Percentiles rank a stretch among this genome's conserved stretches.
These are phyloP conservation scores for Candida glucosophila DNA, from an alignment of 1,139 yeast genomes.

Conservation along the genomic window DNA sequence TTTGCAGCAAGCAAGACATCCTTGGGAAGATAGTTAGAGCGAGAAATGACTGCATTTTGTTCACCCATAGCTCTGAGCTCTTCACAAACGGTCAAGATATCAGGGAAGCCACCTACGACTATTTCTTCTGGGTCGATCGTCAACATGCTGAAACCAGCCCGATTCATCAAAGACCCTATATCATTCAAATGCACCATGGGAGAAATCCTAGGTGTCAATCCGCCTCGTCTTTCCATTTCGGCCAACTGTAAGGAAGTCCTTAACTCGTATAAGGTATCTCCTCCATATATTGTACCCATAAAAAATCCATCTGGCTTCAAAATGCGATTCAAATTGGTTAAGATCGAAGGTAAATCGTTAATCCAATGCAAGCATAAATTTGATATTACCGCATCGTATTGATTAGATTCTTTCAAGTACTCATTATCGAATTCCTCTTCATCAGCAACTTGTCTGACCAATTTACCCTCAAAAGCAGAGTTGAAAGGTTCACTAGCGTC, in stretches of 20 bases:
- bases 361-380: constrained; percentile 80
- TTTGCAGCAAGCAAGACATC: constrained; percentile 70
- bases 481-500: constrained; percentile 32
- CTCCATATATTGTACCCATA: constrained; percentile 78
- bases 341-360: constrained; percentile 64
- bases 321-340: constrained; percentile 49
- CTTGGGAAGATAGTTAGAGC: constrained; percentile 48
- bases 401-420: constrained; percentile 26
- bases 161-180: constrained; percentile 61
- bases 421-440: constrained; percentile 52
- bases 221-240: constrained; percentile 71
- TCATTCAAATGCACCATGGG: constrained; percentile 78
- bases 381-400: constrained; percentile 67
- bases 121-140: constrained; percentile 84
- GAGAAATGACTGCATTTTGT: constrained; percentile 57
- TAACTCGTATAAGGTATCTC: constrained; percentile 74
- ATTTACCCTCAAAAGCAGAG: constrained; percentile 29
- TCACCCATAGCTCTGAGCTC: constrained; percentile 84
- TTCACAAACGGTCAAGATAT: constrained; percentile 53
- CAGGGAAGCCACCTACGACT: constrained; percentile 72
- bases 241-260: constrained; percentile 77
- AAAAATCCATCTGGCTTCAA: constrained; percentile 78
- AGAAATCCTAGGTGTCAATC: constrained; percentile 71
- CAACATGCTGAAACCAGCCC: constrained; percentile 70
- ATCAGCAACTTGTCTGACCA: constrained; percentile 49